phyloP scores from a whole-genome alignment of 2,329 filamentous ascomycete genomes.

The Elsinoe arachidis region DNA sequence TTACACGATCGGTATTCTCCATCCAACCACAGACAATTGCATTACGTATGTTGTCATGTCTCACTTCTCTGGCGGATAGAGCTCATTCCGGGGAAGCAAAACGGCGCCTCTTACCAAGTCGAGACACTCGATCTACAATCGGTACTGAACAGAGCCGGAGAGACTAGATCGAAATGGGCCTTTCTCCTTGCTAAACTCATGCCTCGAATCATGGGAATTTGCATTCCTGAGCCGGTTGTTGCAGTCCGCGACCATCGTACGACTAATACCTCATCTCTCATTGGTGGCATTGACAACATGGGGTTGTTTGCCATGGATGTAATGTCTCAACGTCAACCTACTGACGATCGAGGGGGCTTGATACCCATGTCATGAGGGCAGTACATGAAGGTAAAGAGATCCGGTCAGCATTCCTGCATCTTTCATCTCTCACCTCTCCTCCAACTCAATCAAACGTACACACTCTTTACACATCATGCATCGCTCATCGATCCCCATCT shows the following conservation, averaged over 20 bases:
- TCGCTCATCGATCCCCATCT: constrained; percentile 12
- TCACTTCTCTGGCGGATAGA: background rate
- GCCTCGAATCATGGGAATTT: background rate
- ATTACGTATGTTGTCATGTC: background rate
- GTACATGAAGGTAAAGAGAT: background rate
- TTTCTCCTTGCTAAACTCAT: background rate
- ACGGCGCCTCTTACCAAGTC: background rate
- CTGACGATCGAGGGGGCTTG: background rate
- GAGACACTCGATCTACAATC: background rate
- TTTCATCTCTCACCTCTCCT: background rate
- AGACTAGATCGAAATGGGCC: background rate
- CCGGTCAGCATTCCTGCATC: background rate
- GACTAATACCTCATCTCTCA: background rate
- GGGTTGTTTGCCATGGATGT: background rate
- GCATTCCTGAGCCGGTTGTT: background rate
- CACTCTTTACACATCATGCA: background rate
- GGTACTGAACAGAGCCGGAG: background rate
- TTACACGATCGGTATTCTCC: background rate
- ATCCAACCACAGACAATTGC: background rate
- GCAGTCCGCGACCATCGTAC: constrained; percentile 3
- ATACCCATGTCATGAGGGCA: background rate
- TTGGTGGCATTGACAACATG: background rate
- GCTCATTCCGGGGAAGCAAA: background rate
- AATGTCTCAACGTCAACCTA: background rate
- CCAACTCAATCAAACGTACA: too few relatives aligned